A percentile compares a stretch with the other conserved stretches of the same genome.
Conservation (phyloP, 768 basidiomycete species). For the Tylopilus rubrobrunneus region DNA sequence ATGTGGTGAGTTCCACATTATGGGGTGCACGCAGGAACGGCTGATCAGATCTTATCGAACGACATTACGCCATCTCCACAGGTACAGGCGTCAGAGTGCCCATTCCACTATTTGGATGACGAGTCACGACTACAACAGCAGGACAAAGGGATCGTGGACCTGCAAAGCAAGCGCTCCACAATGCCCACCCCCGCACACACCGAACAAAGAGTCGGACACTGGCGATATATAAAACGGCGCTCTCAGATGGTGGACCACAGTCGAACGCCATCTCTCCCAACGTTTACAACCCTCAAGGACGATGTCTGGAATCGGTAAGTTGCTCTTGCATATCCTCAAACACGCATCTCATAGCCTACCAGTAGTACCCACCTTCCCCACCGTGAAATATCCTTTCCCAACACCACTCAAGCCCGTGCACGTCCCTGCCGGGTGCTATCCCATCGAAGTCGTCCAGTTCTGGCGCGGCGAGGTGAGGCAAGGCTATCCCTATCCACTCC, state of each 20-base stretch:
- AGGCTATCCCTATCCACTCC: conserved; percentile 14
- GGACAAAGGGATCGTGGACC: conserved; percentile 1
- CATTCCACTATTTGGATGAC: neutral
- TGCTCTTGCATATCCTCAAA: neutral
- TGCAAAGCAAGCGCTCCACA: conserved; percentile 1
- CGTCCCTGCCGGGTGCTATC: conserved; percentile 16
- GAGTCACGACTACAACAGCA: neutral
- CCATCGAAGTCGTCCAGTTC: conserved; percentile 26
- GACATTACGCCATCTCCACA: neutral
- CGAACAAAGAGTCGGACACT: neutral
- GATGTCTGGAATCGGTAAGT: conserved; percentile 8
- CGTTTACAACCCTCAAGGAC: neutral
- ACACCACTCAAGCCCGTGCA: conserved; percentile 14
- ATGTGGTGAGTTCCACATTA: no score
- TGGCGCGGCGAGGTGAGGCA: conserved; percentile 22
- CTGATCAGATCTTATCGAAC: neutral
- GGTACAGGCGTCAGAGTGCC: neutral
- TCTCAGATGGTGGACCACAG: neutral
- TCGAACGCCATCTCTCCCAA: neutral
- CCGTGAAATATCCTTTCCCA: conserved; percentile 1
- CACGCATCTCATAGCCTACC: conserved; percentile 1
- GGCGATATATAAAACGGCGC: conserved; percentile 7
- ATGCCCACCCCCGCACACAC: neutral
- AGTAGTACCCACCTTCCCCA: neutral
- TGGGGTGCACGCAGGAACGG: no score